Base-by-base conservation (phyloP, 768 basidiomycete species). In the Gymnopilus dilepis region DNA sequence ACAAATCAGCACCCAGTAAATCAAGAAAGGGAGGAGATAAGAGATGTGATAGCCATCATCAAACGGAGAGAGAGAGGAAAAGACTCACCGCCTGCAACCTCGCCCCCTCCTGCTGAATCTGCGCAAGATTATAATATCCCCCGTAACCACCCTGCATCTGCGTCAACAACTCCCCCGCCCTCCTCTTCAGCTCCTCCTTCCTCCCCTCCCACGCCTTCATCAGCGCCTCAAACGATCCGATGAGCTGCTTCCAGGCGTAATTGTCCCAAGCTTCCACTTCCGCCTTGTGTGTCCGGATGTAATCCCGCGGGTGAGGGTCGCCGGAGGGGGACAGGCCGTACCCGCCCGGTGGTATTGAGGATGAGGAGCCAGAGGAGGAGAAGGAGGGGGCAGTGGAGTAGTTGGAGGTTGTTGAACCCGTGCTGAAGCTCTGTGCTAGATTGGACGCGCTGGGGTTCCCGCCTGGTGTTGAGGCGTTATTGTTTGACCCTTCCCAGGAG, bases 211-310 rank as follows among this genome's bases (percentile, higher is more conserved):
- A 94, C 1, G 87, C 82, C 22, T 75, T 73, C 74, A 87, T 89
- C 65, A 94, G 80, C 11, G 77, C 76, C 56, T 92, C 89, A 60
- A 92, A 90, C 0, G 82, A 67, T 60, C 74, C 74, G 28, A 91
- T 71, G 37, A 87, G 77, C 74, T 90, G 89, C 72, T 87, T 91
- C 91, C 91, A 92, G 12, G 87, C 75, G 59, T 83, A 84, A 6
- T 73, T 37, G 65, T 92, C 88, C 91, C 91, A 92, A 6, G 82
- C 76, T 65, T 92, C 92, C 26, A 94, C 78, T 70, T 86, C 85
- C 0, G 77, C 69, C 65, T 92, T 92, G 72, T 92, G 84, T 2
- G 74, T 72, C 45, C 85, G 86, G 57, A 93, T 85, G 64, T 80
- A 84, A 45, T 90, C 84, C 40, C 89, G 84, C 0, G 92, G 92